Conservation (phyloP, 768 basidiomycete species). For the Grammothele lineata region DNA sequence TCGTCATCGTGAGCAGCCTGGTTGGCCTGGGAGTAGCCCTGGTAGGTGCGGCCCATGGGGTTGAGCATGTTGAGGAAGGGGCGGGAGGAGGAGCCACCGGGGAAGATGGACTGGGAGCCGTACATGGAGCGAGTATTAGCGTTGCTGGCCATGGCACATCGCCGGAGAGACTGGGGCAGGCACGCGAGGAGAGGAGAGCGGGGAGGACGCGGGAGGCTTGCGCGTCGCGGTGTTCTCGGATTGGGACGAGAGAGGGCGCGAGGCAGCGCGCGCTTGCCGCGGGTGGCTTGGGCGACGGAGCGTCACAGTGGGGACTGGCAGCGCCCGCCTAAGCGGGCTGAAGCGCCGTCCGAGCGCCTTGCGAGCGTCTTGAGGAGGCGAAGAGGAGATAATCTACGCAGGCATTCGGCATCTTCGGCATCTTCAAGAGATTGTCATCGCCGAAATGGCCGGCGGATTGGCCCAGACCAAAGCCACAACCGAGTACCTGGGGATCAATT, state of each 20-base stretch:
- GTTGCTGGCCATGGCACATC: slow-evolving; percentile 12
- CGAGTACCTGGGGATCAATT: too few species aligned
- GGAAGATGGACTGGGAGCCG: slow-evolving; percentile 32
- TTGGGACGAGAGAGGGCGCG: not conserved
- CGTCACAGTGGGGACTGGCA: too few species aligned
- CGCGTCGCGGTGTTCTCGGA: not conserved
- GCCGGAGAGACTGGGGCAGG: not conserved
- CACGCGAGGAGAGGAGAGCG: not conserved
- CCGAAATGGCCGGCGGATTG: too few species aligned
- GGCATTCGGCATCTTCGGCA: too few species aligned
- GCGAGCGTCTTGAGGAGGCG: too few species aligned
- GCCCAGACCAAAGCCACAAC: too few species aligned
- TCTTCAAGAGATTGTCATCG: too few species aligned
- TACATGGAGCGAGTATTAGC: slow-evolving; percentile 25
- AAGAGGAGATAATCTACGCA: too few species aligned
- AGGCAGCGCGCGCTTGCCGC: not conserved
- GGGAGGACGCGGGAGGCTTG: not conserved
- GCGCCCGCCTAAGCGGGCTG: not conserved
- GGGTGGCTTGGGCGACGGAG: too few species aligned
- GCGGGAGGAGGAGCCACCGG: slow-evolving; percentile 54
- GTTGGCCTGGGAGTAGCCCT: slow-evolving; percentile 71
- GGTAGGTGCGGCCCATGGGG: slow-evolving; percentile 68
- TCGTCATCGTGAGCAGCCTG: slow-evolving; percentile 73
- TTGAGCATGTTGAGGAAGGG: slow-evolving; percentile 83
- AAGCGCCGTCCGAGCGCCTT: too few species aligned